Percentiles rank a stretch among this genome's conserved stretches.
phyloP scores from a whole-genome alignment of 1,139 yeast genomes.

The Kurtzmaniella quercitrusa region DNA sequence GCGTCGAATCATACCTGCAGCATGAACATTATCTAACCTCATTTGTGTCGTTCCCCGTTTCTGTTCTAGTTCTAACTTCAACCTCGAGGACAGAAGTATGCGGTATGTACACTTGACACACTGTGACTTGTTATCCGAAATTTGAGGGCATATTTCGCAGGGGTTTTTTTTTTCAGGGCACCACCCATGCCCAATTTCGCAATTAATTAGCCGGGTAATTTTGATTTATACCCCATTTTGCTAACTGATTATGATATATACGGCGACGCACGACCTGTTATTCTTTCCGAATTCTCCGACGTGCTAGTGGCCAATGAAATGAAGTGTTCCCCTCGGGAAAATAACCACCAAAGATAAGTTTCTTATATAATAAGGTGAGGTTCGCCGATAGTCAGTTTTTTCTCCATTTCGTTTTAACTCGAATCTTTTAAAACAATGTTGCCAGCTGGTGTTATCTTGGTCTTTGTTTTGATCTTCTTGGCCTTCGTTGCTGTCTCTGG shows the following conservation, averaged over 20 bases:
- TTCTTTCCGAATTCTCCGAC: slow-evolving; percentile 6
- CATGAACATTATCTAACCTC: too few relatives aligned
- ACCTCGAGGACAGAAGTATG: background rate
- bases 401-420: slow-evolving; percentile 3
- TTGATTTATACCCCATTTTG: slow-evolving; percentile 1
- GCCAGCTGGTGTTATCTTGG: slow-evolving; percentile 51
- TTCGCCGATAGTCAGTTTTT: slow-evolving; percentile 2
- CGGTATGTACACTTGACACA: background rate
- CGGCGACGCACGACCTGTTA: slow-evolving; percentile 4
- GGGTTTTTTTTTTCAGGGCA: background rate
- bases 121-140: background rate
- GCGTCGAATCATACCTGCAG: too few relatives aligned
- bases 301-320: slow-evolving; percentile 7
- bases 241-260: slow-evolving; percentile 1
- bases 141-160: background rate
- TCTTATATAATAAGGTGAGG: slow-evolving; percentile 6
- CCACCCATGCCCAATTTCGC: background rate
- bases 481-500: slow-evolving; percentile 35
- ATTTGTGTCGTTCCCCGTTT: too few relatives aligned
- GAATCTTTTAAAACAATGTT: slow-evolving; percentile 28
- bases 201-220: background rate
- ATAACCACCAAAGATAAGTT: slow-evolving; percentile 1
- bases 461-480: slow-evolving; percentile 43
- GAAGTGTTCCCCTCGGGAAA: slow-evolving; percentile 2
- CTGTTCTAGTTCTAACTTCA: background rate